phyloP scores from a whole-genome alignment of 345 rosid species.

The Excoecaria cochinchinensis region DNA sequence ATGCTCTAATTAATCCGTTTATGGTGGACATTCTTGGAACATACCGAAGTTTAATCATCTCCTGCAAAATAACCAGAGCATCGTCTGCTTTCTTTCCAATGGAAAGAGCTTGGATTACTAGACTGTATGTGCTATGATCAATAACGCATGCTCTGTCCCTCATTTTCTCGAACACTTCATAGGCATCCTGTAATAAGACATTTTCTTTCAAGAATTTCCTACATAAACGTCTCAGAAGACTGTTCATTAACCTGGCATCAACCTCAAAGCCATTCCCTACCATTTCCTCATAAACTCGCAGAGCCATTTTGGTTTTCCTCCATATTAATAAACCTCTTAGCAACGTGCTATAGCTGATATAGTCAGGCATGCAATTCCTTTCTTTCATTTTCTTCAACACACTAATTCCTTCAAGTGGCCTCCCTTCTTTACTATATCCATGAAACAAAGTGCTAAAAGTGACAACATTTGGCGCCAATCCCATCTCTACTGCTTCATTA shows the following conservation, averaged over 20 bases:
- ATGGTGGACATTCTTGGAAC: slow-evolving; percentile 40
- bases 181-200: slow-evolving; percentile 38
- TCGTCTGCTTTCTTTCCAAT: slow-evolving; percentile 35
- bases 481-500: slow-evolving; percentile 43
- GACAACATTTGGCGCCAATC: slow-evolving; percentile 47
- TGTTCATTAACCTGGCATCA: slow-evolving; percentile 41
- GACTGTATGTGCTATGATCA: slow-evolving; percentile 26
- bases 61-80: slow-evolving; percentile 32
- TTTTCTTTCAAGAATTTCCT: slow-evolving; percentile 34
- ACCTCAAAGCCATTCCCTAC: slow-evolving; percentile 36
- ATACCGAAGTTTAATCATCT: slow-evolving; percentile 36
- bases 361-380: slow-evolving; percentile 48
- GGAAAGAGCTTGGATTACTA: slow-evolving; percentile 40
- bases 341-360: slow-evolving; percentile 49
- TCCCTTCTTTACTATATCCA: slow-evolving; percentile 60
- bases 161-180: slow-evolving; percentile 50
- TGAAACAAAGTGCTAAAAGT: slow-evolving; percentile 57
- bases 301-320: slow-evolving; percentile 40
- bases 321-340: slow-evolving; percentile 55
- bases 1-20: slow-evolving; percentile 39
- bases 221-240: slow-evolving; percentile 48
- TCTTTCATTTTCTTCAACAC: slow-evolving; percentile 52
- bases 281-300: slow-evolving; percentile 46
- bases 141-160: slow-evolving; percentile 7
- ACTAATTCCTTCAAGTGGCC: slow-evolving; percentile 43